phyloP scores from a whole-genome alignment of 108 stramenopile species.

The Nitzschia sp. region DNA sequence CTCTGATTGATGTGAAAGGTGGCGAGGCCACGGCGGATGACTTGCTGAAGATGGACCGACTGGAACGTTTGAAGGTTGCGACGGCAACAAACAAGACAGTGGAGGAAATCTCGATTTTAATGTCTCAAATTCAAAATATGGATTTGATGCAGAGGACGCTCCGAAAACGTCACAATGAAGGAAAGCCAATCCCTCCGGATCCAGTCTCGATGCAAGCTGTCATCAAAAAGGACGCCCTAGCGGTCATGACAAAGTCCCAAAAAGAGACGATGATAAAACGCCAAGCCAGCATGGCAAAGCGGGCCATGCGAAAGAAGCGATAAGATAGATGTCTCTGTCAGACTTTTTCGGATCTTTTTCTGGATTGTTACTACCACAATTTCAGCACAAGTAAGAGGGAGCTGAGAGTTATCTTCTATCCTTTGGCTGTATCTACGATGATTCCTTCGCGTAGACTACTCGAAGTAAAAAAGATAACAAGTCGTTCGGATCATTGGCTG shows the following conservation, averaged over 20 bases:
- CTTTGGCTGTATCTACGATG: too few species aligned
- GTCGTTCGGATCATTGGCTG: too few species aligned
- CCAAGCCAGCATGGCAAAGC: constrained; percentile 28
- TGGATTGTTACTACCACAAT: too few species aligned
- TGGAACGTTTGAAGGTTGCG: constrained; percentile 51
- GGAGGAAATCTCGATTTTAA: constrained; percentile 62
- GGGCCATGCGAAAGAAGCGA: constrained; percentile 28
- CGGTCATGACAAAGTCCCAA: constrained; percentile 58
- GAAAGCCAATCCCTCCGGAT: constrained; percentile 65
- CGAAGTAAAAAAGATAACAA: too few species aligned
- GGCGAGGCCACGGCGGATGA: constrained; percentile 50
- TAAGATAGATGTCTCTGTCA: too few species aligned
- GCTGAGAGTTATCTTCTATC: too few species aligned
- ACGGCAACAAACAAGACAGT: constrained; percentile 47
- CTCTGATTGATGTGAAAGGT: constrained; percentile 62
- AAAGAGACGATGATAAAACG: constrained; percentile 55
- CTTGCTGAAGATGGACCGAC: constrained; percentile 48
- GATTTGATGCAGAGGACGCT: constrained; percentile 80
- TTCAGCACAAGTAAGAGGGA: too few species aligned
- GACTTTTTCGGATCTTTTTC: too few species aligned
- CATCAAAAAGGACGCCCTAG: constrained; percentile 64
- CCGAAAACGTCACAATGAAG: constrained; percentile 58
- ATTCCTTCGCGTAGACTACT: too few species aligned
- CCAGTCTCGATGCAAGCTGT: constrained; percentile 56
- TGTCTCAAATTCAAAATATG: constrained; percentile 73